Conservation (phyloP, 176 grass and related monocot species). For the Alloteropsis semialata region DNA sequence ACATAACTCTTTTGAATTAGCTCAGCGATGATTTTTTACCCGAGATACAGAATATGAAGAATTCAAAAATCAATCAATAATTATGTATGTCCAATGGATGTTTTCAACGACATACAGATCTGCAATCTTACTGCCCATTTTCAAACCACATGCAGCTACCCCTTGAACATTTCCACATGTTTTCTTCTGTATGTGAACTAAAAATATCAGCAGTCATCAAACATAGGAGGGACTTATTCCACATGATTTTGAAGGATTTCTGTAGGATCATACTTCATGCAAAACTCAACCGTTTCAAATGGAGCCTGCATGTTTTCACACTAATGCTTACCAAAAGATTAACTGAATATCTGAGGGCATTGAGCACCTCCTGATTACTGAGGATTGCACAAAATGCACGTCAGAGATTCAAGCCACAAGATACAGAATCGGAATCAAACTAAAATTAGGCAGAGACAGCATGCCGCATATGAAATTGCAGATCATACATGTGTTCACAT, state of each 20-base stretch:
- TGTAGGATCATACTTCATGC: neutral
- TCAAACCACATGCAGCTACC: neutral
- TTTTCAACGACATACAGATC: neutral
- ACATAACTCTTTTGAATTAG: neutral
- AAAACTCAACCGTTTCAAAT: neutral
- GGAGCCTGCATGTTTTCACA: neutral
- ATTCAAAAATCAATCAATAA: neutral
- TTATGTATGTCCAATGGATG: neutral
- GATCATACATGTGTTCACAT: neutral
- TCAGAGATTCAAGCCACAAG: neutral
- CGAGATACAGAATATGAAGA: neutral
- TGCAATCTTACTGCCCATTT: neutral
- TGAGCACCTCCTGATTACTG: neutral
- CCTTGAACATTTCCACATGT: neutral
- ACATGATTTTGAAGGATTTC: neutral
- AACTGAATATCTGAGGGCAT: neutral
- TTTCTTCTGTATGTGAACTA: neutral
- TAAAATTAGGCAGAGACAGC: neutral
- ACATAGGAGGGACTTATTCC: neutral
- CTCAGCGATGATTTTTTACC: neutral
- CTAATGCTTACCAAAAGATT: neutral
- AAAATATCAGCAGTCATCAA: neutral
- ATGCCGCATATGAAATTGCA: neutral
- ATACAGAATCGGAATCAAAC: neutral
- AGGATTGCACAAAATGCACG: neutral